Evolutionary conservation across 2,329 filamentous ascomycete genomes (phyloP), one percentile per base, ranked within the genome.

Genomic region (Diplocarpon mali): DNA sequence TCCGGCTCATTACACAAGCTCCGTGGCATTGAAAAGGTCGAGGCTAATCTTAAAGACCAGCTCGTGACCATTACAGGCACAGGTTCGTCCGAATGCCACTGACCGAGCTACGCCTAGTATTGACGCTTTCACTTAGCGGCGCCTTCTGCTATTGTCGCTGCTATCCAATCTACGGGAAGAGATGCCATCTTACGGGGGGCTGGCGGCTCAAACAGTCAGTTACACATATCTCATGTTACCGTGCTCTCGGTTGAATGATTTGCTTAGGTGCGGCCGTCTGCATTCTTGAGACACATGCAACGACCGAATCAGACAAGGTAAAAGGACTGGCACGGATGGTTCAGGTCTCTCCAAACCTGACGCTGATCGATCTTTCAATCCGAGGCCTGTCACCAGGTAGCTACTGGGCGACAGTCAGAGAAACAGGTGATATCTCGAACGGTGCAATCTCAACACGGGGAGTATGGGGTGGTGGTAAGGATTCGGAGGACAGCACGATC

Each of bases 101-200:
- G 16, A 27, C 35, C 41, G 28, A 28, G 34, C 30, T 31, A 15
- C 24, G 27, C 16, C 29, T 16, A 38, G 13, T 32, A 43, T 35
- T 40, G 6, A 44, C 31, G 20, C 29, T 27, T 48, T 27, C 39
- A 40, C 44, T 54, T 57, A 76, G 85, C 86, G 54, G 79, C 92
- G 15, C 92, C 92, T 13, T 95, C 89, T 42, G 76, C 83, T 37
- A 94, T 96, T 53, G 88, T 95, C 27, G 72, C 80, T 51, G 84
- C 90, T 7, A 94, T 96, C 52, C 85, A 95, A 68, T 72, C 75
- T 36, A 95, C 89, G 9, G 92, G 92, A 42, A 79, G 88, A 59
- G 90, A 96, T 75, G 90, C 90, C 37, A 95, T 98, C 60, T 69
- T 98, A 46, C 82, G 92, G 55, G 92, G 92, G 44, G 89, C 84